Evolutionary conservation across 768 basidiomycete species (phyloP).

Genomic region (Lentinula raphanica): DNA sequence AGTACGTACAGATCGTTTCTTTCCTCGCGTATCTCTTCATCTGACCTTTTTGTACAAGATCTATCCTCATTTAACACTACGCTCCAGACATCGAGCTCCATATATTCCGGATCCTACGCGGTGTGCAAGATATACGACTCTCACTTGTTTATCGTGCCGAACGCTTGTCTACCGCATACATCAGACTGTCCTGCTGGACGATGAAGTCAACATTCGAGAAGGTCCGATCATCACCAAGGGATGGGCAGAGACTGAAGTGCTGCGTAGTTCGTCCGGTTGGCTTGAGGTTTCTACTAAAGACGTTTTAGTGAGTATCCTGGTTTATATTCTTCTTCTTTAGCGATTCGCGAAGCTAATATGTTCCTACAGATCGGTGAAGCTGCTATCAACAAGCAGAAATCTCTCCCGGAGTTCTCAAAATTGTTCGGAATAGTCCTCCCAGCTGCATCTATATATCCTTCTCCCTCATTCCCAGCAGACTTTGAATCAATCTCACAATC

Average conservation of each 20-base stretch:
- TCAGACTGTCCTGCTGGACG: conserved; percentile 33
- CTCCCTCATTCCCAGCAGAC: background rate
- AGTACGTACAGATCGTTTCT: conserved; percentile 15
- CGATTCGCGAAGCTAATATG: background rate
- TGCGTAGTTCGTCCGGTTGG: conserved; percentile 46
- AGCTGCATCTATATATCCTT: background rate
- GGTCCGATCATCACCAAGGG: conserved; percentile 47
- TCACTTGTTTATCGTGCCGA: conserved; percentile 45
- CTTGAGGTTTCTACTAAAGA: conserved; percentile 37
- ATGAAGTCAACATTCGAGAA: conserved; percentile 29
- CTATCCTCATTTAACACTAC: conserved; percentile 45
- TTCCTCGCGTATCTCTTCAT: background rate
- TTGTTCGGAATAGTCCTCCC: conserved; percentile 6
- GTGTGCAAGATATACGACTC: conserved; percentile 33
- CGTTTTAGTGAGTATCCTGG: conserved; percentile 39
- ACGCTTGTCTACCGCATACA: conserved; percentile 42
- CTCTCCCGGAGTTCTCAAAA: background rate
- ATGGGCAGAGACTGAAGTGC: conserved; percentile 46
- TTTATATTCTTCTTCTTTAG: background rate
- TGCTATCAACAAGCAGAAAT: background rate
- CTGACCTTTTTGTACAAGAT: conserved; percentile 22
- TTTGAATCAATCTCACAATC: background rate
- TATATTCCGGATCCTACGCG: conserved; percentile 20
- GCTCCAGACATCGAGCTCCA: conserved; percentile 30
- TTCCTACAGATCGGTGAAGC: conserved; percentile 2